A percentile compares a stretch with the other conserved stretches of the same genome.
phyloP scores from a whole-genome alignment of 2,329 filamentous ascomycete species.

The Macroventuria anomochaeta region DNA sequence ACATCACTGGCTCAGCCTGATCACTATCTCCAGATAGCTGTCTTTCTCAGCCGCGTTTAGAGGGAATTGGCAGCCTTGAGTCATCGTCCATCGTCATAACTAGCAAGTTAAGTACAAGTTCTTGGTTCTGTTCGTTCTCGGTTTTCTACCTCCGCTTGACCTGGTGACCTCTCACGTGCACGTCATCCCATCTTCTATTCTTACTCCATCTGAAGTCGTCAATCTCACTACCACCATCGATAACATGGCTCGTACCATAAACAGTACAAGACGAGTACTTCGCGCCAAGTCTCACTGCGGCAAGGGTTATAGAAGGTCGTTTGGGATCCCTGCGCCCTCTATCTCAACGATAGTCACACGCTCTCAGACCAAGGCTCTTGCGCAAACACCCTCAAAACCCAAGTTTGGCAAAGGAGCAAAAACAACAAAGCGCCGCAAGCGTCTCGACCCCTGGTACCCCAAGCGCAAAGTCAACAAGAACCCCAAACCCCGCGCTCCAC shows the following conservation, averaged over 20 bases:
- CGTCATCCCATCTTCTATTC: not conserved
- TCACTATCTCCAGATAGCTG: not conserved
- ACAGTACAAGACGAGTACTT: no score
- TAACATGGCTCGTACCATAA: not conserved
- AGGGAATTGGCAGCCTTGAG: not conserved
- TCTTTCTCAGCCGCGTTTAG: not conserved
- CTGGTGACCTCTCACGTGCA: not conserved
- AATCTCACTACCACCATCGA: not conserved
- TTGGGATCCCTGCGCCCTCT: not conserved
- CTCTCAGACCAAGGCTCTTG: slow-evolving; percentile 14
- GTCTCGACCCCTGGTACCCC: slow-evolving; percentile 31
- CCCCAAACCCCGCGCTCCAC: slow-evolving; percentile 17
- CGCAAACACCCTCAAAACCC: not conserved
- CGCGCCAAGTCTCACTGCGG: no score
- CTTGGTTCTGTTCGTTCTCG: not conserved
- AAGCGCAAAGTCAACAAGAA: slow-evolving; percentile 27
- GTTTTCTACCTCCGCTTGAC: not conserved
- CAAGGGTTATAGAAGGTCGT: no score
- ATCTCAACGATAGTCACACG: slow-evolving; percentile 26
- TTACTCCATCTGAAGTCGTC: not conserved
- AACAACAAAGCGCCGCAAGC: slow-evolving; percentile 4
- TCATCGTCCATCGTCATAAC: not conserved
- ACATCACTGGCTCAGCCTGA: not conserved
- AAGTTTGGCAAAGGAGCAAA: not conserved
- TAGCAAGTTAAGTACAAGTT: not conserved